Evolutionary conservation across 2,329 filamentous ascomycete genomes (phyloP), one percentile per base, ranked within the genome.

Genomic region (Colletotrichum horii): DNA sequence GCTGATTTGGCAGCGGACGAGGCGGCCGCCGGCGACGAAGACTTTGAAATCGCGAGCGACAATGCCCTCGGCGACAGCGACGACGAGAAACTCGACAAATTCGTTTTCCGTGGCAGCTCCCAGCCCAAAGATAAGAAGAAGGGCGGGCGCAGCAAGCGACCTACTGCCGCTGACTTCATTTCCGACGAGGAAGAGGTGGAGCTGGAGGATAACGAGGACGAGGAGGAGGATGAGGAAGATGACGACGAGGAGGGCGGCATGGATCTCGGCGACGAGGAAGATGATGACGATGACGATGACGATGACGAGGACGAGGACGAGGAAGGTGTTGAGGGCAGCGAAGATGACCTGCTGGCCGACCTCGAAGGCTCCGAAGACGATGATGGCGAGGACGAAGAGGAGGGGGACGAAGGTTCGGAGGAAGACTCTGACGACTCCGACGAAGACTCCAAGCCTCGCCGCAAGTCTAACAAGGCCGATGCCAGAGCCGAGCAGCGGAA

Each of bases 1-100:
- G 88, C 87, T 0, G 87, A 93, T 75, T 83, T 93, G 12, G 88
- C 89, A 64, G 85, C 85, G 55, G 90, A 92, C 68, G 85, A 88
- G 6, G 84, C 83, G 4, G 68, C 70, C 6, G 80, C 82, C 62
- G 86, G 87, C n/a, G 86, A 87, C 72, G 89, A 91, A 58, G 92
- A 92, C 74, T 85, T 83, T 32, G 91, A 93, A 78, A 93, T 93
- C 73, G 88, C 90, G 65, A 93, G 91, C 80, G 91, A 93, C 72
- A 85, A 90, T 43, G 96, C 95, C 1, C 93, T 98, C 81, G 94
- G 93, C 4, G 93, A 94, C 70, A 97, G 95, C 78, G 96, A 98
- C 80, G 93, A 95, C 78, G 95, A 97, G 83, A 90, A 90, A 67
- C 95, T 98, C 80, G 92, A 94, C 78, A 92, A 91, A 1, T 98